Evolutionary conservation across 345 rosid species (phyloP).

Genomic region (Salix exigua): DNA sequence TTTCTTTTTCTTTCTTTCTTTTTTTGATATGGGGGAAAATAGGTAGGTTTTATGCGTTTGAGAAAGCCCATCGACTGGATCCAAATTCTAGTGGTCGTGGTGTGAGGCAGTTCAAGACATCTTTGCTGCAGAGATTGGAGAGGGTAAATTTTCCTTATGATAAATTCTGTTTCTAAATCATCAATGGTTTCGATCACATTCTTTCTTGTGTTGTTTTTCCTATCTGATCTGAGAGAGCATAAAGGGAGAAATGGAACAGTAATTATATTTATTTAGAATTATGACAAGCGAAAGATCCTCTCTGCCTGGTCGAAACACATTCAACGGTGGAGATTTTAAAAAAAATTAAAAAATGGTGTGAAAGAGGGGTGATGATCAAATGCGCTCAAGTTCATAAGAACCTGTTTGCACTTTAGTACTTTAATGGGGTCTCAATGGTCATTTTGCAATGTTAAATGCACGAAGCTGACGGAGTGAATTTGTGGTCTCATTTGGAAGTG

Average conservation of each 20-base stretch:
- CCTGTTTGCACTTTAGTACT: neutral
- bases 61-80: slow-evolving; percentile 84
- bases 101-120: slow-evolving; percentile 85
- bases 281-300: neutral
- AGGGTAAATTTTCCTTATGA: slow-evolving; percentile 41
- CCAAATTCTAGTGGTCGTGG: slow-evolving; percentile 72
- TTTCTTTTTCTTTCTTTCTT: neutral
- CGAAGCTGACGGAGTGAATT: too few relatives aligned
- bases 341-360: neutral
- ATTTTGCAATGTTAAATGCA: neutral
- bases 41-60: slow-evolving; percentile 93
- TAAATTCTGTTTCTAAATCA: neutral
- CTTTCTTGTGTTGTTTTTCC: neutral
- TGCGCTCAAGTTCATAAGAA: neutral
- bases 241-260: neutral
- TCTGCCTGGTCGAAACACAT: neutral
- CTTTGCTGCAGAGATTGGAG: slow-evolving; percentile 68
- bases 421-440: neutral
- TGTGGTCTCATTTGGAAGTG: too few relatives aligned
- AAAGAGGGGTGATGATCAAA: neutral
- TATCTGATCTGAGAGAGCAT: neutral
- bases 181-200: neutral
- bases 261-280: neutral
- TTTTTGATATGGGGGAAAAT: neutral
- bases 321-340: too few relatives aligned